These are phyloP conservation scores for Pyronema domesticum DNA, from an alignment of 495 filamentous ascomycete species.

Conservation along the genomic window DNA sequence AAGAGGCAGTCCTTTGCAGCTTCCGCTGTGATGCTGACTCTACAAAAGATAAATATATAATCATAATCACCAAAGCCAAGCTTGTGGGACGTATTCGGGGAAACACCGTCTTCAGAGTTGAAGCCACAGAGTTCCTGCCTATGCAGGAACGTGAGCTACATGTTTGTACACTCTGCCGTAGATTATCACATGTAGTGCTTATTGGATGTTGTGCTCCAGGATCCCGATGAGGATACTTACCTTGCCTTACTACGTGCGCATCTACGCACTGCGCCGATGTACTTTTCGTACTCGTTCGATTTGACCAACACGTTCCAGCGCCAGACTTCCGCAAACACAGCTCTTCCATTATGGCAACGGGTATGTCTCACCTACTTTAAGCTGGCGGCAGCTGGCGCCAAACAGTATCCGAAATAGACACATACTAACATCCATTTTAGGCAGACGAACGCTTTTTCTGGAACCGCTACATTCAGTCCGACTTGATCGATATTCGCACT, in stretches of 20 bases:
- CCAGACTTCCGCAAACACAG: constrained; percentile 52
- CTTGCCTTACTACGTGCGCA: constrained; percentile 57
- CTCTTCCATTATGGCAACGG: constrained; percentile 67
- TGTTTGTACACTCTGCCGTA: constrained; percentile 12
- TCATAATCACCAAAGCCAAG: constrained; percentile 86
- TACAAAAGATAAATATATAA: constrained; percentile 75
- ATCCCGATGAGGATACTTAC: constrained; percentile 84
- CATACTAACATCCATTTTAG: constrained; percentile 7
- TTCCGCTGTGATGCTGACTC: not conserved
- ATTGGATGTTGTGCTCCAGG: constrained; percentile 24
- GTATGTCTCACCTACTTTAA: constrained; percentile 9
- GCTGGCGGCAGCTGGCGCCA: not conserved
- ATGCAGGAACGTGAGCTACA: constrained; percentile 79
- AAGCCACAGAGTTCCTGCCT: constrained; percentile 81
- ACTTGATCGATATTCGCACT: constrained; percentile 70
- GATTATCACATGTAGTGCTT: not conserved
- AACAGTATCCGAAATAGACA: not conserved
- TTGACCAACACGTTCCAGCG: constrained; percentile 90
- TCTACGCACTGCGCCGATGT: constrained; percentile 74
- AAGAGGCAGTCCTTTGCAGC: not conserved
- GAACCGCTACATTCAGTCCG: constrained; percentile 82
- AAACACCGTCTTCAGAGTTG: constrained; percentile 82
- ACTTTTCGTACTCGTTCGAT: constrained; percentile 93
- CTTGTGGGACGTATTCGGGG: constrained; percentile 80
- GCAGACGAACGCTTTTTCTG: constrained; percentile 98